Evolutionary conservation across 2,329 filamentous ascomycete species (phyloP).

Genomic region (Trichoderma asperellum): DNA sequence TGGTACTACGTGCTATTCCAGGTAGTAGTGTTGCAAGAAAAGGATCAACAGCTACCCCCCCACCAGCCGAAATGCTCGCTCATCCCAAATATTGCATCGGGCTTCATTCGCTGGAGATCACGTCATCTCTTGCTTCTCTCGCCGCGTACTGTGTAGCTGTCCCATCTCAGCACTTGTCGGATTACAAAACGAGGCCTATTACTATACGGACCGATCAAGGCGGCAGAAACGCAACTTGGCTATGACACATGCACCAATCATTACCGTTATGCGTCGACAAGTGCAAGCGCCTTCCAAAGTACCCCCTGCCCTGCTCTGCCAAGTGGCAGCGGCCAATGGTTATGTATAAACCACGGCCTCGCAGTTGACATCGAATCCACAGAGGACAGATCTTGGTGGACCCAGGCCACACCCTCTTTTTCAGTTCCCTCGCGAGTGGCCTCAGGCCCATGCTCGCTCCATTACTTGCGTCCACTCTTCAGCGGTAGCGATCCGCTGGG

Average conservation of each 20-base stretch:
- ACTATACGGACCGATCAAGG: background rate
- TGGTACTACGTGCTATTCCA: background rate
- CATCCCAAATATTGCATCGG: background rate
- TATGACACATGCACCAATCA: conserved; percentile 9
- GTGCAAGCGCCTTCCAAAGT: conserved; percentile 14
- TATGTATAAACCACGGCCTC: conserved; percentile 12
- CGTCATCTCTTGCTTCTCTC: conserved; percentile 14
- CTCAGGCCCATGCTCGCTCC: conserved; percentile 21
- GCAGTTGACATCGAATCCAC: conserved; percentile 30
- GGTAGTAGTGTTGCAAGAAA: background rate
- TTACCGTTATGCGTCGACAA: conserved; percentile 12
- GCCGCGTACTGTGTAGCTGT: conserved; percentile 15
- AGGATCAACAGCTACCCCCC: conserved; percentile 1
- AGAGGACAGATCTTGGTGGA: conserved; percentile 34
- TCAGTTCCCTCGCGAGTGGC: background rate
- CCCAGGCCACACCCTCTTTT: conserved; percentile 25
- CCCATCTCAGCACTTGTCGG: background rate
- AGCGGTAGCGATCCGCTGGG: conserved; percentile 27
- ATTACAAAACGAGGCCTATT: background rate
- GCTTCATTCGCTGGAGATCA: conserved; percentile 13
- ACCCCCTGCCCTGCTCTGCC: conserved; percentile 9
- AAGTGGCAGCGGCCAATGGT: conserved; percentile 25
- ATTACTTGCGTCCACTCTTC: conserved; percentile 30
- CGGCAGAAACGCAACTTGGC: background rate
- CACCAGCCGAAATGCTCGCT: conserved; percentile 1